phyloP scores from a whole-genome alignment of 1,284 basidiomycete species.

The Blastosporella zonata region DNA sequence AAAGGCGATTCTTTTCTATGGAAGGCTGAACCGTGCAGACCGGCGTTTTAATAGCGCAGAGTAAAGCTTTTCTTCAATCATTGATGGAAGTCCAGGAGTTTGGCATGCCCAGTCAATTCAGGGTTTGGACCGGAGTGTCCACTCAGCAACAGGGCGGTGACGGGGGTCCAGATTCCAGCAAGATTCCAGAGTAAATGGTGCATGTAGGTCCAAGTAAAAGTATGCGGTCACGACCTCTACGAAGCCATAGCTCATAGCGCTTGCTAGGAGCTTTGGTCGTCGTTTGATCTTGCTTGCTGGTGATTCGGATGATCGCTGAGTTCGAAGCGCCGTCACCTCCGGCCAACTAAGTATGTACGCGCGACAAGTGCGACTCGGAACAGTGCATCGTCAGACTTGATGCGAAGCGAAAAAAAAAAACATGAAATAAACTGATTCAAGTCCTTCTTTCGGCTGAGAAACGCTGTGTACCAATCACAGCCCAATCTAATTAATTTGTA shows the following conservation, averaged over 20 bases:
- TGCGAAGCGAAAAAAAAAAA: no score
- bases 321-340: no score
- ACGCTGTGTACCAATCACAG: no score
- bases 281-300: no score
- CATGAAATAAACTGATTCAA: no score
- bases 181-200: background rate
- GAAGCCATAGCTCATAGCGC: background rate
- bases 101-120: background rate
- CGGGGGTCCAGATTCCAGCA: constrained; percentile 10
- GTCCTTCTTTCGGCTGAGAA: no score
- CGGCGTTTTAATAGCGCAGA: constrained; percentile 11
- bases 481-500: no score
- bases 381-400: no score
- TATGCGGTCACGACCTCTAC: background rate
- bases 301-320: no score
- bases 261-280: no score
- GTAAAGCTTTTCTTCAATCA: constrained; percentile 7
- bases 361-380: no score
- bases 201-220: background rate
- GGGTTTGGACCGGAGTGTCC: constrained; percentile 8
- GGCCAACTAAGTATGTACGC: no score
- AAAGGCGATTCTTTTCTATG: constrained; percentile 5
- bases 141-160: constrained; percentile 2
- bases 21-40: constrained; percentile 4
- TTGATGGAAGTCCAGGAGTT: constrained; percentile 6